A percentile compares a stretch with the other conserved stretches of the same genome.
Evolutionary conservation across 139 green algal species (phyloP).

Genomic region (Picochlorum costavermella): DNA sequence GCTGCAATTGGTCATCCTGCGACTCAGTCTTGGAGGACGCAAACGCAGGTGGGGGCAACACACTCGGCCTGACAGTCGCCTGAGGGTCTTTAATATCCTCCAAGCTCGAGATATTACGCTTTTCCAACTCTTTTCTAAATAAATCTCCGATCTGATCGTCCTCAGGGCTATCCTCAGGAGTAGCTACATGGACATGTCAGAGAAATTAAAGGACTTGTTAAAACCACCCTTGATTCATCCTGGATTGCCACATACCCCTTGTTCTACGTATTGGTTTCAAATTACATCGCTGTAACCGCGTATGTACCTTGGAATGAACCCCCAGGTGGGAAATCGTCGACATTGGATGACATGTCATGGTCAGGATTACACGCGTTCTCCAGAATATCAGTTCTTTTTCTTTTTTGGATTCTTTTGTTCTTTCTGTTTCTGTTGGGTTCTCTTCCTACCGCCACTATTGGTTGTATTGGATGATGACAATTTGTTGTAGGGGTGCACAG

Average conservation of each 20-base stretch:
- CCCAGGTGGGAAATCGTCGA: too few species aligned
- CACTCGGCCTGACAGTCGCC: background rate
- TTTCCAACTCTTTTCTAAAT: constrained; percentile 57
- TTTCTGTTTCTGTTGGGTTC: background rate
- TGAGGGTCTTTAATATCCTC: constrained; percentile 8
- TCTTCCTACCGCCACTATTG: background rate
- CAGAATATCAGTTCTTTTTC: too few species aligned
- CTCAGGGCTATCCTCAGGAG: background rate
- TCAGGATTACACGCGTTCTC: too few species aligned
- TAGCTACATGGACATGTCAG: background rate
- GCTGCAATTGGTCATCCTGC: constrained; percentile 24
- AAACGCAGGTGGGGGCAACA: constrained; percentile 2
- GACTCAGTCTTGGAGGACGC: constrained; percentile 23
- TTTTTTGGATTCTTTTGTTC: too few species aligned
- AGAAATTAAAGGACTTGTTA: too few species aligned
- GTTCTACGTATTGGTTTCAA: too few species aligned
- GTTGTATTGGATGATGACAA: background rate
- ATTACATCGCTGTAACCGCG: too few species aligned
- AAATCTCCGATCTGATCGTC: constrained; percentile 37
- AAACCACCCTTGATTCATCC: too few species aligned
- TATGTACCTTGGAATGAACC: too few species aligned
- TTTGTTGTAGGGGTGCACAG: constrained; percentile 35
- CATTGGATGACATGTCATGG: too few species aligned
- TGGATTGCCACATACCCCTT: too few species aligned
- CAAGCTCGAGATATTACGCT: constrained; percentile 17